phyloP scores from a whole-genome alignment of 2,329 filamentous ascomycete genomes.

The Paecilomyces sp. region DNA sequence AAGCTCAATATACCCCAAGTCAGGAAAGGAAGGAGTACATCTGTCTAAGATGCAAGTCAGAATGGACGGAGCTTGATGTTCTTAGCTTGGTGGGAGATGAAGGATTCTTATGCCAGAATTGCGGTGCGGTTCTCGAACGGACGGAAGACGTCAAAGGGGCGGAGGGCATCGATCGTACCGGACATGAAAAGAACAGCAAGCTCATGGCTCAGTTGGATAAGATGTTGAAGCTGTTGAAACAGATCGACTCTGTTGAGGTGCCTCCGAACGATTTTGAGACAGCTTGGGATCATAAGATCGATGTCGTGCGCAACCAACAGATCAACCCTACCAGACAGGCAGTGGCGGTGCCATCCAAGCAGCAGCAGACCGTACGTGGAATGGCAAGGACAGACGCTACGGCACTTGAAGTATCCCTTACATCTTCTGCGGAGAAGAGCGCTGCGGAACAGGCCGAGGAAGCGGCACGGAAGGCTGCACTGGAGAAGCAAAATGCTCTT shows the following conservation, averaged over 20 bases:
- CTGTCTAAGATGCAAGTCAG: slow-evolving; percentile 71
- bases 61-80: slow-evolving; percentile 87
- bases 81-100: slow-evolving; percentile 61
- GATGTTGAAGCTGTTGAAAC: slow-evolving; percentile 40
- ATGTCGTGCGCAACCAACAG: slow-evolving; percentile 37
- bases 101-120: slow-evolving; percentile 80
- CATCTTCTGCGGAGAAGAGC: slow-evolving; percentile 41
- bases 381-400: slow-evolving; percentile 36
- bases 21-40: slow-evolving; percentile 88
- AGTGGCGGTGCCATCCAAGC: slow-evolving; percentile 31
- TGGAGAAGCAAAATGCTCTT: slow-evolving; percentile 46
- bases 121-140: slow-evolving; percentile 45
- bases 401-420: slow-evolving; percentile 43
- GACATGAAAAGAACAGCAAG: slow-evolving; percentile 44
- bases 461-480: slow-evolving; percentile 38
- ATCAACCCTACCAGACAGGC: slow-evolving; percentile 34
- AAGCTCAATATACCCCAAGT: slow-evolving; percentile 71
- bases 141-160: slow-evolving; percentile 39
- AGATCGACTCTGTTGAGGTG: slow-evolving; percentile 41
- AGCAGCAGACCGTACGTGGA: slow-evolving; percentile 33
- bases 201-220: slow-evolving; percentile 42
- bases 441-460: slow-evolving; percentile 43
- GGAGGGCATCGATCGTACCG: slow-evolving; percentile 36
- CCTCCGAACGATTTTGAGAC: slow-evolving; percentile 43
- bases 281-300: slow-evolving; percentile 42